Percentiles rank a stretch among this genome's conserved stretches.
Evolutionary conservation across 495 filamentous ascomycete species (phyloP).

Genomic region (Aspergillus egyptiacus): DNA sequence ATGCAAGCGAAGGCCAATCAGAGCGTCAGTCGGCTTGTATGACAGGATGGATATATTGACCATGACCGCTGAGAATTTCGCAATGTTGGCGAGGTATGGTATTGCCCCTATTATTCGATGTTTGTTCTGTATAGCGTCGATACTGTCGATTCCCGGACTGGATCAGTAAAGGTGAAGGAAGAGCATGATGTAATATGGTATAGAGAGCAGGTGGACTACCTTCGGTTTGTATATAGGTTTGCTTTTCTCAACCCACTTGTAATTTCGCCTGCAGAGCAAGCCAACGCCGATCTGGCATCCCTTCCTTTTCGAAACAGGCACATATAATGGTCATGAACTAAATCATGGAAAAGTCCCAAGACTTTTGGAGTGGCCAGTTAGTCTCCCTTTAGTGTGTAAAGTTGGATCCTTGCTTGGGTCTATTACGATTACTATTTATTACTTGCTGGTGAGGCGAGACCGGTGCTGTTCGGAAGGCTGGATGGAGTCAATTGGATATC

Average conservation of each 20-base stretch:
- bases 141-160: no score
- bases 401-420: constrained; percentile 8
- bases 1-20: constrained; percentile 72
- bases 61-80: constrained; percentile 4
- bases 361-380: not conserved
- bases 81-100: not conserved
- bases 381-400: not conserved
- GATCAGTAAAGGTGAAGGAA: not conserved
- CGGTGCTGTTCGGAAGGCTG: constrained; percentile 3
- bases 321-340: no score
- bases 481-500: not conserved
- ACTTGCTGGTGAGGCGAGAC: constrained; percentile 8
- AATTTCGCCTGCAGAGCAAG: not conserved
- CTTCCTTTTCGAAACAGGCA: constrained; percentile 2
- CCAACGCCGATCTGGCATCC: not conserved
- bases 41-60: constrained; percentile 9
- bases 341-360: not conserved
- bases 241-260: not conserved
- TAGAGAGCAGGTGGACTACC: no score
- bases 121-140: not conserved
- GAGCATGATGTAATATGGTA: not conserved
- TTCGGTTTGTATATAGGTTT: not conserved
- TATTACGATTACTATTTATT: constrained; percentile 4
- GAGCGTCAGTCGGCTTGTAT: constrained; percentile 15
- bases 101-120: not conserved